Conservation (phyloP, 176 grass and related monocot species). For the Dendrocalamus sinicus region DNA sequence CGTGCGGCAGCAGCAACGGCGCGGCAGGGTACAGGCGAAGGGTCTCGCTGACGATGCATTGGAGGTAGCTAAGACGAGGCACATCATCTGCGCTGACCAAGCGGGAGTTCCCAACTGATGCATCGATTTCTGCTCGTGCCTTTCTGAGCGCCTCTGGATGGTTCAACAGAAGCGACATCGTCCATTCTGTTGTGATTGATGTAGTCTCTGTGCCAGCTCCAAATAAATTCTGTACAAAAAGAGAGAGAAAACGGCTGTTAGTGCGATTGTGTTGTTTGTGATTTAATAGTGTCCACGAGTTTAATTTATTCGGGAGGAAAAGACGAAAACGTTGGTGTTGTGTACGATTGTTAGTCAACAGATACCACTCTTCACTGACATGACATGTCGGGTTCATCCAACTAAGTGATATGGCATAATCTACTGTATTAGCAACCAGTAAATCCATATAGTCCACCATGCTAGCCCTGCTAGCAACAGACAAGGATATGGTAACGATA, state of each 20-base stretch:
- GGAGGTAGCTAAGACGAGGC: constrained; percentile 52
- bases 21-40: constrained; percentile 63
- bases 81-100: constrained; percentile 54
- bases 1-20: constrained; percentile 67
- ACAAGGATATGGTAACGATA: no score
- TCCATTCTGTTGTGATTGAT: constrained; percentile 60
- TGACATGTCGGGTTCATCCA: background rate
- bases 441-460: background rate
- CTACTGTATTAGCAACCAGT: background rate
- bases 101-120: constrained; percentile 35
- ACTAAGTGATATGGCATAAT: background rate
- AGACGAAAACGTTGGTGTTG: background rate
- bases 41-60: constrained; percentile 64
- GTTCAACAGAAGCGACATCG: constrained; percentile 67
- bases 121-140: constrained; percentile 60
- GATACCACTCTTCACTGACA: background rate
- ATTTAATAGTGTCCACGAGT: background rate
- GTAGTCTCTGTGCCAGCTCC: constrained; percentile 75
- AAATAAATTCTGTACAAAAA: constrained; percentile 42
- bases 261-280: background rate
- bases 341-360: background rate
- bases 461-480: background rate
- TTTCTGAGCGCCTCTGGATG: constrained; percentile 54
- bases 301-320: background rate
- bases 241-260: background rate